Percentiles rank a stretch among this genome's conserved stretches.
Conservation (phyloP, 1,139 yeast species). For the Geotrichum fermentans region DNA sequence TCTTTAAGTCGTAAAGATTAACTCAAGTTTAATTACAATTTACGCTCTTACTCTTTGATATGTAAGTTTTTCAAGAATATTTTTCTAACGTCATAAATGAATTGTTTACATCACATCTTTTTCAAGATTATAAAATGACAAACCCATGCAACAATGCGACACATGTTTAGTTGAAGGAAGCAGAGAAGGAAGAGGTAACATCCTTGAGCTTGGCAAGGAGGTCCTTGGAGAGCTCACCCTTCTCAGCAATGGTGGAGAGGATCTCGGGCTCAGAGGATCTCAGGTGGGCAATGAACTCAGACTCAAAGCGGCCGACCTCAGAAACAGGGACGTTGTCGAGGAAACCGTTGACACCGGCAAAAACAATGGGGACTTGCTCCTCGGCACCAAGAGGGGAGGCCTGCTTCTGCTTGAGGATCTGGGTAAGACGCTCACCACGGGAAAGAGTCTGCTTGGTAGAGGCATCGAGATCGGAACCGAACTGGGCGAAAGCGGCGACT, state of each 20-base stretch:
- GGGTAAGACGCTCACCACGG: conserved; percentile 99
- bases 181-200: conserved; percentile 87
- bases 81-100: no score
- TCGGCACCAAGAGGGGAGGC: conserved; percentile 95
- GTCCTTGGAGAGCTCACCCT: conserved; percentile 90
- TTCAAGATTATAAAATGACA: no score
- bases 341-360: conserved; percentile 98
- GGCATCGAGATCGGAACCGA: conserved; percentile 99
- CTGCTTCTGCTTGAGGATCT: conserved; percentile 97
- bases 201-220: conserved; percentile 79
- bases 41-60: no score
- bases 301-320: conserved; percentile 88
- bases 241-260: conserved; percentile 74
- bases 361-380: conserved; percentile 97
- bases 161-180: conserved; percentile 61
- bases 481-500: conserved; percentile 99
- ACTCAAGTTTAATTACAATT: no score
- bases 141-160: no score
- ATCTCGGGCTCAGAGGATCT: conserved; percentile 85
- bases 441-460: conserved; percentile 97
- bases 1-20: no score
- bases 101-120: no score
- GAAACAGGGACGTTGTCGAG: conserved; percentile 82
- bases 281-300: conserved; percentile 78
- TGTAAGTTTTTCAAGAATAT: no score